Base-by-base conservation (phyloP, 2,329 filamentous ascomycete genomes). In the Sclerotinia trifoliorum region DNA sequence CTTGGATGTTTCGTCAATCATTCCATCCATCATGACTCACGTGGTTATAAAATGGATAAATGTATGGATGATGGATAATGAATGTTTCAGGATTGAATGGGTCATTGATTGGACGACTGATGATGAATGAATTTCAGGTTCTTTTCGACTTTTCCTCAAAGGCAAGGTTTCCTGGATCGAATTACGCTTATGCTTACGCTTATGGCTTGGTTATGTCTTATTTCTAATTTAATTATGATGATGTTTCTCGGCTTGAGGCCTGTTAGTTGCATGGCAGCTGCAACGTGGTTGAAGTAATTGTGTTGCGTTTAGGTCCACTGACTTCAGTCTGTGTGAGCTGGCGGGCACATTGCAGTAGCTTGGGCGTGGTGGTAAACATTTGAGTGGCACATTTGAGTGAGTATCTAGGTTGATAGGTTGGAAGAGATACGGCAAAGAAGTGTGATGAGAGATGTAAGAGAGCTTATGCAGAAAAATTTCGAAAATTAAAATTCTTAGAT, bases 31-130 rank as follows among this genome's bases (percentile, higher is more conserved):
- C n/a, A 52, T 42, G 35, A 35, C 13, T 42, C 39, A 32, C 24
- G 35, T 64, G 46, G 15, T 26, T n/a, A 42, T 52, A 19, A 11
- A 42, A 54, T 44, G 48, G 48, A 64, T 15, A 17, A 46, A 29
- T 42, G 19, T 29, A 29, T 55, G 61, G 61, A n/a, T 54, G 32
- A 44, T 64, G 32, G 32, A 54, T 64, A 42, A 44, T 64, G n/a
- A n/a, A 54, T 64, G 26, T 49, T 35, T 19, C 21, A 21, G 44
- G 46, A 35, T 17, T 19, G 21, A 15, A 39, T 21, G 19, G 21
- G 10, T 51, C 32, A 19, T 62, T 26, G 17, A 39, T 62, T 62
- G n/a, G 46, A 62, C 39, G 46, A 35, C 15, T 51, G 26, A 62
- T 51, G 60, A 62, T 51, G 15, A 62, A 46, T 39, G 46, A 49